These are phyloP conservation scores for Colletotrichum camelliae DNA, from an alignment of 2,329 filamentous ascomycete species.

Conservation along the genomic window DNA sequence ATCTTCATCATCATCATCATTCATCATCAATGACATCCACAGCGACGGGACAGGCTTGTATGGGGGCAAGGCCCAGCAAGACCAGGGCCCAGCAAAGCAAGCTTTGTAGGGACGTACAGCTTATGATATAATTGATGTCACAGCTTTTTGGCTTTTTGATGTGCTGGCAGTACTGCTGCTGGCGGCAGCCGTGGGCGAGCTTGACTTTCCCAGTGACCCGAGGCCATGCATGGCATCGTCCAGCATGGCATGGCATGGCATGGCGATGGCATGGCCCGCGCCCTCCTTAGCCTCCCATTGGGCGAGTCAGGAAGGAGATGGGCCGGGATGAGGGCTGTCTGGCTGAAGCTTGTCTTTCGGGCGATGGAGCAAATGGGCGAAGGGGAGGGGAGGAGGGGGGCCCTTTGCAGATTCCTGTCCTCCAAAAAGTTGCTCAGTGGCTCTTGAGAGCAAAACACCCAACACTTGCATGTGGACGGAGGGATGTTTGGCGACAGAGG, in stretches of 20 bases:
- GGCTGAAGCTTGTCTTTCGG: constrained; percentile 13
- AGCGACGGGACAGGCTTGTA: not conserved
- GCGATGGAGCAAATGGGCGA: not conserved
- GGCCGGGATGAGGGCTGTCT: constrained; percentile 12
- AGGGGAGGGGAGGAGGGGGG: not conserved
- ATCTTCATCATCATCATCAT: not conserved
- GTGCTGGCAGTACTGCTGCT: not conserved
- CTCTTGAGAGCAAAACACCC: not conserved
- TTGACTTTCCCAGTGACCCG: not conserved
- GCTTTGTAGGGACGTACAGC: not conserved
- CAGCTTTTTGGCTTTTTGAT: not conserved
- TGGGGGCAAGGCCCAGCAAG: not conserved
- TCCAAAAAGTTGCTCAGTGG: not conserved
- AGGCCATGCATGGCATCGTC: constrained; percentile 1
- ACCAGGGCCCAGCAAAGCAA: not conserved
- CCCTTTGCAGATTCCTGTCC: not conserved
- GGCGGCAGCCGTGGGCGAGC: not conserved
- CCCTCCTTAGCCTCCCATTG: not conserved
- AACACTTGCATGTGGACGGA: constrained; percentile 15
- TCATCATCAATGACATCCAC: not conserved
- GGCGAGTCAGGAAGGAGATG: constrained; percentile 7
- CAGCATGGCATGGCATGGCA: not conserved
- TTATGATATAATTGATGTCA: not conserved
- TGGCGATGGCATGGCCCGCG: not conserved
- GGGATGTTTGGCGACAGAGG: not conserved